Conservation (phyloP, 805 yeast species). For the Suhomyces emberorum region DNA sequence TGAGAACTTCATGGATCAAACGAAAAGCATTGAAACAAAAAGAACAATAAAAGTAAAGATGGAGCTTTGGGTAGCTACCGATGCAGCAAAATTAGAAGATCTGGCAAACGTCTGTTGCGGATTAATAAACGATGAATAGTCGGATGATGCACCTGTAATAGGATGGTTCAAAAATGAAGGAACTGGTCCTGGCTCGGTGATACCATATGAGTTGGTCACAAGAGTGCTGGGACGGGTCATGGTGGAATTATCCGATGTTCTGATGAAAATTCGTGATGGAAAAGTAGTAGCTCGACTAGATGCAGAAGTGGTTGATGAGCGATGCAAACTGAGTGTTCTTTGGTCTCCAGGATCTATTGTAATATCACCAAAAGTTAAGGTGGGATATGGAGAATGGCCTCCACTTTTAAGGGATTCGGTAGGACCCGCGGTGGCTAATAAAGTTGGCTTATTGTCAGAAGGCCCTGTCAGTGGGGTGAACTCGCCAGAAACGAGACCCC, state of each 20-base stretch:
- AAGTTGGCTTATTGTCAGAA: conserved; percentile 1
- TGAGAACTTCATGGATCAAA: neutral
- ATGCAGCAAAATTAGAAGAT: conserved; percentile 1
- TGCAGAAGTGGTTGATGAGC: neutral
- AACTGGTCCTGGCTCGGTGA: neutral
- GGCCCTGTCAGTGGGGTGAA: neutral
- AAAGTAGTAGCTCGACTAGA: neutral
- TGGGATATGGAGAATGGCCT: conserved; percentile 1
- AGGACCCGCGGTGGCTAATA: conserved; percentile 9
- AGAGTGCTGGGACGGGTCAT: neutral
- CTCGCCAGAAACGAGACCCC: conserved; percentile 2
- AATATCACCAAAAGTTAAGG: neutral
- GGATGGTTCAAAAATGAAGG: conserved; percentile 10
- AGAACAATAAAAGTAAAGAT: conserved; percentile 4
- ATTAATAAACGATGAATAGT: conserved; percentile 8
- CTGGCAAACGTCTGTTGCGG: conserved; percentile 5
- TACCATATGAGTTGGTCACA: neutral
- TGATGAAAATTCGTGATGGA: neutral
- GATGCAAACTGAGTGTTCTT: neutral
- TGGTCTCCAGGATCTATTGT: neutral
- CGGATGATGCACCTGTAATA: conserved; percentile 7
- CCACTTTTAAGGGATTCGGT: conserved; percentile 1
- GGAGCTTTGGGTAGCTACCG: neutral
- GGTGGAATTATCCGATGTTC: neutral
- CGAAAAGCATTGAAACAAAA: conserved; percentile 4